Percentiles rank a stretch among this genome's conserved stretches.
phyloP scores from a whole-genome alignment of 768 basidiomycete genomes.

The Lactarius hatsudake region DNA sequence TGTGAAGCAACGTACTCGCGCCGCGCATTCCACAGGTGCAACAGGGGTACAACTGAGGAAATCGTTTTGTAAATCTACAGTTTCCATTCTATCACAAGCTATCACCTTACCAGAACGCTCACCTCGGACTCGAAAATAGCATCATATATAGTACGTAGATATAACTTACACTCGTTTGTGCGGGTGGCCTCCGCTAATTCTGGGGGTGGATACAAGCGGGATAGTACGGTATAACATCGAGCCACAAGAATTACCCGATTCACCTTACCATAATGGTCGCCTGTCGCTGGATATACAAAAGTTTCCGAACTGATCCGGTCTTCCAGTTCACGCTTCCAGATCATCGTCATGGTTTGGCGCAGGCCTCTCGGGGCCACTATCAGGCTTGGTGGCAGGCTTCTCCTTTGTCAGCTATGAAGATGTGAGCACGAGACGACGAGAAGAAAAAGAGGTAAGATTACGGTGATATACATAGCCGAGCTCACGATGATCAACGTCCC shows the following conservation, averaged over 20 bases:
- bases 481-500: constrained; percentile 65
- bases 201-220: neutral
- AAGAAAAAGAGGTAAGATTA: constrained; percentile 31
- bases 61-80: neutral
- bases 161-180: neutral
- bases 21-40: too few species aligned
- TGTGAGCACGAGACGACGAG: neutral
- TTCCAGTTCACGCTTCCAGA: neutral
- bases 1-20: too few species aligned
- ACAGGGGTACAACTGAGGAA: too few species aligned
- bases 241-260: neutral
- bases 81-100: too few species aligned
- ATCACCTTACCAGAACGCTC: too few species aligned
- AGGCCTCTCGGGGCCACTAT: neutral
- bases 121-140: too few species aligned
- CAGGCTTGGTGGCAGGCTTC: neutral
- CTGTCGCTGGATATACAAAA: neutral
- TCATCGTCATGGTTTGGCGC: neutral
- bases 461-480: constrained; percentile 63
- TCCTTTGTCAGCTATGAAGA: constrained; percentile 31
- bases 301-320: neutral
- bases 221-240: neutral
- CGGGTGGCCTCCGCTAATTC: neutral
- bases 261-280: neutral
- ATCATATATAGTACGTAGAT: neutral